phyloP scores from a whole-genome alignment of 768 basidiomycete genomes.

The Gloeostereum incarnatum region DNA sequence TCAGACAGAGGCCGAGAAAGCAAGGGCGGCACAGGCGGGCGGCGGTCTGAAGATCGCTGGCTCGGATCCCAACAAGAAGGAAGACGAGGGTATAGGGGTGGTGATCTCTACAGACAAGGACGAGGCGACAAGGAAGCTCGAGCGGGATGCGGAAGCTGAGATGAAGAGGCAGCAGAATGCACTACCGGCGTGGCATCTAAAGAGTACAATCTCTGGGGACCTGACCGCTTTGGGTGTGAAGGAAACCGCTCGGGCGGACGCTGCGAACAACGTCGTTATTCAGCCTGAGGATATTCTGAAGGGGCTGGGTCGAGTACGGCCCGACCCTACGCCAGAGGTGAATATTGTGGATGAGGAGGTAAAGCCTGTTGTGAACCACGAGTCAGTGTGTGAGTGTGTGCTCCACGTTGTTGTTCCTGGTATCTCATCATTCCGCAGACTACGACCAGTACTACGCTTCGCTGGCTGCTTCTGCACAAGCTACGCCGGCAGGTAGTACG shows the following conservation, averaged over 20 bases:
- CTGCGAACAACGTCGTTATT: constrained; percentile 17
- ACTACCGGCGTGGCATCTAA: constrained; percentile 90
- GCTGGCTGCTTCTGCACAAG: constrained; percentile 53
- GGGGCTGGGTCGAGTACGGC: constrained; percentile 47
- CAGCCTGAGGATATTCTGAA: constrained; percentile 62
- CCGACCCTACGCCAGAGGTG: constrained; percentile 11
- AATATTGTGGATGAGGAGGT: constrained; percentile 18
- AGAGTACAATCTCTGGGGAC: constrained; percentile 91
- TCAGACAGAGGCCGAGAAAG: constrained; percentile 52
- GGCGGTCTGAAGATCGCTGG: constrained; percentile 69
- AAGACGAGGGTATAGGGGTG: constrained; percentile 75
- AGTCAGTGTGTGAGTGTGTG: constrained; percentile 53
- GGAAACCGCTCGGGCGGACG: constrained; percentile 50
- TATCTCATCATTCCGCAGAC: constrained; percentile 27
- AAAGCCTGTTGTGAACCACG: constrained; percentile 44
- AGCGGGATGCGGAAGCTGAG: constrained; percentile 75
- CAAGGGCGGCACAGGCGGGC: constrained; percentile 39
- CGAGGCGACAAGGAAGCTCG: constrained; percentile 60
- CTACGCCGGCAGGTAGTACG: constrained; percentile 51
- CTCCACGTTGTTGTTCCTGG: neutral
- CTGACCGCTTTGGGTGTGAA: constrained; percentile 79
- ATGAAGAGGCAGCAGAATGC: constrained; percentile 86
- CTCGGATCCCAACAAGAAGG: constrained; percentile 45
- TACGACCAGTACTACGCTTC: constrained; percentile 82
- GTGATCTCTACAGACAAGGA: constrained; percentile 89